Percentiles rank a stretch among this genome's conserved stretches.
These are phyloP conservation scores for Jackrogersella multiformis DNA, from an alignment of 495 filamentous ascomycete genomes.

Conservation along the genomic window DNA sequence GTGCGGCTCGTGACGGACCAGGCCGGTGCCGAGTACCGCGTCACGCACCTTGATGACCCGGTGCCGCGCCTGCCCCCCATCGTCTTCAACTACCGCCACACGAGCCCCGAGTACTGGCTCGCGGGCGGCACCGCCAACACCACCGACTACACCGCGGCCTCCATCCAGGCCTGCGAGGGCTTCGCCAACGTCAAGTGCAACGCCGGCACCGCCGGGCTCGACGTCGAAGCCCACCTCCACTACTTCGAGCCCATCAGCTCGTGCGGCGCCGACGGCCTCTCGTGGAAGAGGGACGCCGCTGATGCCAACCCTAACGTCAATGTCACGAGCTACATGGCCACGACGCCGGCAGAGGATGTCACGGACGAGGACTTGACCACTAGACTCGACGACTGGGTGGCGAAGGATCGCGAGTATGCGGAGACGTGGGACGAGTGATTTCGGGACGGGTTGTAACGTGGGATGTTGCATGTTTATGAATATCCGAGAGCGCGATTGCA, in stretches of 20 bases:
- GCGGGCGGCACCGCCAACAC: conserved; percentile 34
- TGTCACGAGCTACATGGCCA: conserved; percentile 24
- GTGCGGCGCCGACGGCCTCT: conserved; percentile 38
- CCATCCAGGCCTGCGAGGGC: conserved; percentile 53
- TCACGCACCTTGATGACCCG: conserved; percentile 74
- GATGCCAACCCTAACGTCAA: conserved; percentile 27
- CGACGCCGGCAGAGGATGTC: conserved; percentile 24
- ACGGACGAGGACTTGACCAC: conserved; percentile 47
- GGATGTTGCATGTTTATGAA: not conserved
- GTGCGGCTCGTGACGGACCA: conserved; percentile 64
- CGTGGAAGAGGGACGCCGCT: conserved; percentile 41
- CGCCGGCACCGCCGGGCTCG: conserved; percentile 45
- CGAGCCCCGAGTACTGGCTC: conserved; percentile 74
- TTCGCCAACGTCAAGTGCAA: conserved; percentile 53
- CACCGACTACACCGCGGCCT: conserved; percentile 33
- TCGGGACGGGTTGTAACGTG: not conserved
- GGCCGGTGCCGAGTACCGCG: conserved; percentile 63
- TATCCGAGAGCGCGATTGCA: not conserved
- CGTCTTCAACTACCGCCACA: conserved; percentile 65
- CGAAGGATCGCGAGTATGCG: conserved; percentile 37
- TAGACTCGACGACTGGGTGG: conserved; percentile 43
- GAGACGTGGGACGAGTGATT: not conserved
- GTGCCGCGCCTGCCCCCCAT: conserved; percentile 71
- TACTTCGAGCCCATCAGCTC: conserved; percentile 52
- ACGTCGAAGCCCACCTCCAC: conserved; percentile 46